phyloP scores from a whole-genome alignment of 2,329 filamentous ascomycete genomes.

The Pseudomassariella vexata region DNA sequence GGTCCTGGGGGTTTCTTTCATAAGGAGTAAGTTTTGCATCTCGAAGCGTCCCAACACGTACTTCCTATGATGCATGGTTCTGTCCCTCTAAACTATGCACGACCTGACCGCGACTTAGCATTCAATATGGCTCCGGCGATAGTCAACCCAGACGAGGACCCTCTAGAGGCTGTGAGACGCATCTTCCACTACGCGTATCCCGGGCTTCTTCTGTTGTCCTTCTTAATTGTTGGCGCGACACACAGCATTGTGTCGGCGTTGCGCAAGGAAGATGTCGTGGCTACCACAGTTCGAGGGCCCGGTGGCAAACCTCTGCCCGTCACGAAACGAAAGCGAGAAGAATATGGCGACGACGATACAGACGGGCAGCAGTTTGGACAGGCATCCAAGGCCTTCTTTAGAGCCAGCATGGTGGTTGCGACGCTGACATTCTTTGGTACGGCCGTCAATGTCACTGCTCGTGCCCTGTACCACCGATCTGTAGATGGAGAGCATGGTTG shows the following conservation, averaged over 20 bases:
- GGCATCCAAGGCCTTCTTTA: slow-evolving; percentile 53
- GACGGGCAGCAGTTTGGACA: slow-evolving; percentile 30
- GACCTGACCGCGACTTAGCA: slow-evolving; percentile 12
- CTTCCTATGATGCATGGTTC: too few relatives aligned
- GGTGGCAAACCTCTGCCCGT: slow-evolving; percentile 82
- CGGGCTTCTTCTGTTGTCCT: slow-evolving; percentile 44
- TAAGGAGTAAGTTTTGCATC: not conserved
- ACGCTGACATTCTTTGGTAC: slow-evolving; percentile 72
- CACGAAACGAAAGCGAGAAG: slow-evolving; percentile 51
- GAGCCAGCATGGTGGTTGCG: slow-evolving; percentile 65
- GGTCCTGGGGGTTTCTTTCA: not conserved
- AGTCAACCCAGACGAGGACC: slow-evolving; percentile 20
- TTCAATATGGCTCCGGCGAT: slow-evolving; percentile 24
- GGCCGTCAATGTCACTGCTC: slow-evolving; percentile 65
- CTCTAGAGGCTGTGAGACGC: slow-evolving; percentile 37
- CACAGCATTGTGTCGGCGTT: slow-evolving; percentile 48
- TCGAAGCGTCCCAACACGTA: not conserved
- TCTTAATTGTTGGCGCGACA: slow-evolving; percentile 43
- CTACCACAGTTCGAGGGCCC: slow-evolving; percentile 60
- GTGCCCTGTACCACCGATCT: slow-evolving; percentile 56
- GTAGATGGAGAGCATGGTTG: slow-evolving; percentile 21
- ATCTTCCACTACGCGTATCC: slow-evolving; percentile 47
- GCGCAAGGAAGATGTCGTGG: slow-evolving; percentile 40
- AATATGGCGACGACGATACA: slow-evolving; percentile 37
- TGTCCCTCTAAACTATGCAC: not conserved